Conservation (phyloP, 2,329 filamentous ascomycete species). For the Pseudocercospora ulei region DNA sequence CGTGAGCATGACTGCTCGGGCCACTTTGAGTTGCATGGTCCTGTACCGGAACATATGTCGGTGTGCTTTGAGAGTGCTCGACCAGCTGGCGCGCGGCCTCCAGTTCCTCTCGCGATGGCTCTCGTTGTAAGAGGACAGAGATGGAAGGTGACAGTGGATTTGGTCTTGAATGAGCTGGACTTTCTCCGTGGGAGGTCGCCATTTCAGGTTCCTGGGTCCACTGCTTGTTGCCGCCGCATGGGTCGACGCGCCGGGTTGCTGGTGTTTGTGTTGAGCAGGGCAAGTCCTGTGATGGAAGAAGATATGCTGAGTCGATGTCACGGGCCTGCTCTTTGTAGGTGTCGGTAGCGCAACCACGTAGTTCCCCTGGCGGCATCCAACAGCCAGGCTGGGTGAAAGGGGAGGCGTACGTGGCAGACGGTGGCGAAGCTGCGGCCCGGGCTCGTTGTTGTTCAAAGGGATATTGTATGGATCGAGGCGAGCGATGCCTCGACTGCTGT, state of each 20-base stretch:
- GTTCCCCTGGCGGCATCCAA: no score
- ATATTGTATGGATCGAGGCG: constrained; percentile 1
- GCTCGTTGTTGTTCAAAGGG: no score
- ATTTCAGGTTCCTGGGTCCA: constrained; percentile 8
- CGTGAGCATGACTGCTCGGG: constrained; percentile 8
- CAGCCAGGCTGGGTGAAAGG: constrained; percentile 1
- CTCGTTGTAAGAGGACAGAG: constrained; percentile 19
- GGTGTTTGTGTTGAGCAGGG: constrained; percentile 9
- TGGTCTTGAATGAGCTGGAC: constrained; percentile 8
- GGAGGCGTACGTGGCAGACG: constrained; percentile 1
- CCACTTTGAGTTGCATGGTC: constrained; percentile 3
- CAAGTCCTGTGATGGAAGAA: constrained; percentile 2
- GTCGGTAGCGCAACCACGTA: no score
- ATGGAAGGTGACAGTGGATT: constrained; percentile 20
- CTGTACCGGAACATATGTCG: constrained; percentile 19
- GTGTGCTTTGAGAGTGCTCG: constrained; percentile 38
- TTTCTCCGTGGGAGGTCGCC: constrained; percentile 15
- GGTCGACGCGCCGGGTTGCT: constrained; percentile 3
- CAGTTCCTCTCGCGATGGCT: constrained; percentile 44
- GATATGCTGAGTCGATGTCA: constrained; percentile 20
- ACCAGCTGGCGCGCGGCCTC: constrained; percentile 44
- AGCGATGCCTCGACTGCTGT: neutral
- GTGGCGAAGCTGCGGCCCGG: no score
- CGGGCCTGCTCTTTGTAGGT: no score
- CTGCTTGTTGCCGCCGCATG: constrained; percentile 15